These are phyloP conservation scores for Cryptococcus hybrid DNA, from an alignment of 1,284 basidiomycete species.

Conservation along the genomic window DNA sequence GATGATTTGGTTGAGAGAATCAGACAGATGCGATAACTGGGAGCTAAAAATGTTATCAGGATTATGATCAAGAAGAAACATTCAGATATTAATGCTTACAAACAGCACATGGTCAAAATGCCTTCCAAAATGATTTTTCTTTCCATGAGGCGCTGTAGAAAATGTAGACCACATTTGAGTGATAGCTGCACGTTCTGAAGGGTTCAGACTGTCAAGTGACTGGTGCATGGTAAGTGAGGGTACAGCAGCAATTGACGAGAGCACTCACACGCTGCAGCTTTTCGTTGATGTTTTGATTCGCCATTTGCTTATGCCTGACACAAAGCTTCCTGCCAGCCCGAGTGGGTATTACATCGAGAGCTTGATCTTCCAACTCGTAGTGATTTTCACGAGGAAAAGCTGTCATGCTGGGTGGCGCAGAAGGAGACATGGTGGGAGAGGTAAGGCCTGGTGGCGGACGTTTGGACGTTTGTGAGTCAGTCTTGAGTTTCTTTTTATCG, in stretches of 20 bases:
- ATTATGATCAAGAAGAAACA: constrained; percentile 1
- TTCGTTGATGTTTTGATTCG: constrained; percentile 89
- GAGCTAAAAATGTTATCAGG: constrained; percentile 47
- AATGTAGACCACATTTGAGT: constrained; percentile 96
- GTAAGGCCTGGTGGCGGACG: constrained; percentile 4
- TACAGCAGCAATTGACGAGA: background rate
- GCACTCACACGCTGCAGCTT: constrained; percentile 83
- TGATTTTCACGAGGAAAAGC: background rate
- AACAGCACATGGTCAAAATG: constrained; percentile 57
- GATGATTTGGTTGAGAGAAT: constrained; percentile 86
- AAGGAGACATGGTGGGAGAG: constrained; percentile 14
- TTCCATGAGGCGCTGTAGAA: constrained; percentile 86
- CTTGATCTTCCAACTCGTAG: constrained; percentile 9
- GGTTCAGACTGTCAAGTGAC: constrained; percentile 90
- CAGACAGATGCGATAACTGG: constrained; percentile 93
- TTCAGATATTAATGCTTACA: background rate
- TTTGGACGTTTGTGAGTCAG: background rate
- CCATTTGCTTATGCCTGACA: constrained; percentile 84
- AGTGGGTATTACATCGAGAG: constrained; percentile 30
- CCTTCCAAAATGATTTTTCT: constrained; percentile 89
- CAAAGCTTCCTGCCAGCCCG: constrained; percentile 46
- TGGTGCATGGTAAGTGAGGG: constrained; percentile 43
- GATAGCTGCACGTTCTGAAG: constrained; percentile 83
- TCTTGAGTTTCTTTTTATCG: too few species aligned
- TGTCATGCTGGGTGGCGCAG: constrained; percentile 1